Base-by-base conservation (phyloP, 2,329 filamentous ascomycete species). In the Sphaerostilbella broomeana region DNA sequence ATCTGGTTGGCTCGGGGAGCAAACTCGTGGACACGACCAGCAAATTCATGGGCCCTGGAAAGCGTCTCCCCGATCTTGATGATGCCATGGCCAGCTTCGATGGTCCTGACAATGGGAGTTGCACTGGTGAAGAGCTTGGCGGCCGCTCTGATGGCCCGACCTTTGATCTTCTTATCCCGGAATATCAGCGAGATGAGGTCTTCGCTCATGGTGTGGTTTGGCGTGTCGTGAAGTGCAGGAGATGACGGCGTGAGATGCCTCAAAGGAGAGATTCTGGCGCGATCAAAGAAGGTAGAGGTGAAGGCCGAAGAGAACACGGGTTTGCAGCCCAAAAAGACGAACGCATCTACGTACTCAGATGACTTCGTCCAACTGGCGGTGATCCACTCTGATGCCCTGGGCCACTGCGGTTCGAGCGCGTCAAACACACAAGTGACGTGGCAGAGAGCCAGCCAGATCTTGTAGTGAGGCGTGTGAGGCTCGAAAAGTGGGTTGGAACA, bases 71-170 rank as follows among this genome's bases (percentile, higher is more conserved):
- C 51, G 2, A 49, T 35, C n/a, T 53, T 51, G 30, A 49, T 33
- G 33, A 54, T 40, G n/a, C 51, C 48, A 28, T 50, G 42, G n/a
- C 51, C 51, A 16, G 51, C 51, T 34, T 54, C 51, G 9, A 54
- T 44, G 31, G 50, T 53, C 24, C 49, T 54, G 4, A 43, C 41
- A 7, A 40, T 35, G 26, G 41, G 41, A 4, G 34, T 13, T n/a
- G 41, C 37, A 20, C 35, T 39, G 20, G 36, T 21, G 12, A 40
- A 33, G 19, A 39, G 27, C 28, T 40, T 40, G 5, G 36, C 31
- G 2, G 41, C 41, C 12, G 35, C 34, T 26, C 26, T 11, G 20
- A 43, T 35, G 10, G 36, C 41, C 20, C 27, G 17, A 21, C 34
- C 28, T 12, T 38, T 34, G 24, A 33, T 28, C 15, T 27, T 22